Percentiles rank a stretch among this genome's conserved stretches.
Evolutionary conservation across 768 basidiomycete genomes (phyloP).

Genomic region (Leccinum rimulosum): DNA sequence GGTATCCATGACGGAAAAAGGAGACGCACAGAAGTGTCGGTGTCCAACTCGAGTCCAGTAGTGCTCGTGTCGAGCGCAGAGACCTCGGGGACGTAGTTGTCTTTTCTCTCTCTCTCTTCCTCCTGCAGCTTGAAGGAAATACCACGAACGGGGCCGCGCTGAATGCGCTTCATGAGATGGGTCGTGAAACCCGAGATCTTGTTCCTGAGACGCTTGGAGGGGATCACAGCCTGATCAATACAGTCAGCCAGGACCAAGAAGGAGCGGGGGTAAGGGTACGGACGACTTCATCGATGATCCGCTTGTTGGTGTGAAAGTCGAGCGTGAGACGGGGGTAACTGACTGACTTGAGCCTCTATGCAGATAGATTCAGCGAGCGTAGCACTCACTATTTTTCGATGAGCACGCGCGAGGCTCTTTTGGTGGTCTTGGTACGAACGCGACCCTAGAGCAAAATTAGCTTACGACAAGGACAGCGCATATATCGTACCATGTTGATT

Average conservation of each 20-base stretch:
- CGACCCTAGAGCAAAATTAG: conserved; percentile 66
- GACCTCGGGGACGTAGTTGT: conserved; percentile 98
- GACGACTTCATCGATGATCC: conserved; percentile 97
- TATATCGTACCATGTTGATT: conserved; percentile 48
- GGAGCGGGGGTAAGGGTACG: conserved; percentile 31
- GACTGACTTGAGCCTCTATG: conserved; percentile 1
- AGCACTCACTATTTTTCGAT: conserved; percentile 95
- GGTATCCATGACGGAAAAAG: neutral
- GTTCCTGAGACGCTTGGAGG: conserved; percentile 98
- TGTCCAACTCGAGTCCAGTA: conserved; percentile 82
- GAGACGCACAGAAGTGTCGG: conserved; percentile 82
- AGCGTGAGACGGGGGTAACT: conserved; percentile 99
- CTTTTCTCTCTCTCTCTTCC: conserved; percentile 98
- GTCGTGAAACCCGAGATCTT: conserved; percentile 99
- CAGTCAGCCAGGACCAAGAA: neutral
- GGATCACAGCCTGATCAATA: conserved; percentile 74
- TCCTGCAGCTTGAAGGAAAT: conserved; percentile 99
- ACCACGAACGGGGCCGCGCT: conserved; percentile 95
- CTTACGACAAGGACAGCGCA: conserved; percentile 4
- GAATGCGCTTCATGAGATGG: conserved; percentile 99
- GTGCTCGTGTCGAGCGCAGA: conserved; percentile 86
- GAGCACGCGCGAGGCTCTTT: conserved; percentile 97
- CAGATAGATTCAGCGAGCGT: neutral
- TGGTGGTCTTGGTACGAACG: conserved; percentile 99
- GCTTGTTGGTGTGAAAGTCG: conserved; percentile 99